Evolutionary conservation across 2,329 filamentous ascomycete genomes (phyloP).

Genomic region (Phialemoniopsis sp.): DNA sequence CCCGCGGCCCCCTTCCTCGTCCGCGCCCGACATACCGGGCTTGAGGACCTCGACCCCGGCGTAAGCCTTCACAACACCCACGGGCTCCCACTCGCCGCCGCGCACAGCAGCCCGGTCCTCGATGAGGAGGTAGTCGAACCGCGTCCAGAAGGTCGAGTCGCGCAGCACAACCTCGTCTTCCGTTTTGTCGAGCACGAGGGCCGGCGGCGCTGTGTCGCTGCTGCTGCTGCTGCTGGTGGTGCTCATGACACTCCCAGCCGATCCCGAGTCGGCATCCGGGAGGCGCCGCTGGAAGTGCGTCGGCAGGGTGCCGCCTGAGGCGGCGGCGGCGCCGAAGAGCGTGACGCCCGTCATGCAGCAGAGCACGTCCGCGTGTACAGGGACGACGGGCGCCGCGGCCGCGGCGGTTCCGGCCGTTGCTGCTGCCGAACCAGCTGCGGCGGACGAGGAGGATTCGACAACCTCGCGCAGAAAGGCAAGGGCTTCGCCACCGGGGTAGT

Average conservation of each 20-base stretch:
- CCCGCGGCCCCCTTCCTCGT: slow-evolving; percentile 5
- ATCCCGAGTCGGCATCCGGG: slow-evolving; percentile 22
- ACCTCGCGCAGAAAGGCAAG: slow-evolving; percentile 48
- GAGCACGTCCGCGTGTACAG: slow-evolving; percentile 60
- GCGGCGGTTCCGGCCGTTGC: background rate
- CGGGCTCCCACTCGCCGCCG: slow-evolving; percentile 49
- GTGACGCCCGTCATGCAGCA: slow-evolving; percentile 70
- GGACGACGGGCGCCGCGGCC: slow-evolving; percentile 19
- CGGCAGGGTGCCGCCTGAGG: slow-evolving; percentile 18
- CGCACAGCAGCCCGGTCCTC: slow-evolving; percentile 45
- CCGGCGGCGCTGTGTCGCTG: too few species aligned
- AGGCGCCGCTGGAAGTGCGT: background rate
- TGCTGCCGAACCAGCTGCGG: slow-evolving; percentile 15
- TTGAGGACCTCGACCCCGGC: slow-evolving; percentile 54
- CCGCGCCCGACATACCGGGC: slow-evolving; percentile 30
- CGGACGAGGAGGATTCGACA: slow-evolving; percentile 21
- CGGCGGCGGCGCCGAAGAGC: slow-evolving; percentile 50
- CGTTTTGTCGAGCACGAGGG: slow-evolving; percentile 55
- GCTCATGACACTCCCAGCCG: slow-evolving; percentile 16
- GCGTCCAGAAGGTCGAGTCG: slow-evolving; percentile 54
- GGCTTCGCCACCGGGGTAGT: slow-evolving; percentile 89
- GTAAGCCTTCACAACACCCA: slow-evolving; percentile 55
- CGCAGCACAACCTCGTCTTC: slow-evolving; percentile 43
- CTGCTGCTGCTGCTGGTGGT: slow-evolving; percentile 1
- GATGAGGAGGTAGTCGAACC: slow-evolving; percentile 58